These are phyloP conservation scores for Shiraia sp. DNA, from an alignment of 2,329 filamentous ascomycete genomes.

Conservation along the genomic window DNA sequence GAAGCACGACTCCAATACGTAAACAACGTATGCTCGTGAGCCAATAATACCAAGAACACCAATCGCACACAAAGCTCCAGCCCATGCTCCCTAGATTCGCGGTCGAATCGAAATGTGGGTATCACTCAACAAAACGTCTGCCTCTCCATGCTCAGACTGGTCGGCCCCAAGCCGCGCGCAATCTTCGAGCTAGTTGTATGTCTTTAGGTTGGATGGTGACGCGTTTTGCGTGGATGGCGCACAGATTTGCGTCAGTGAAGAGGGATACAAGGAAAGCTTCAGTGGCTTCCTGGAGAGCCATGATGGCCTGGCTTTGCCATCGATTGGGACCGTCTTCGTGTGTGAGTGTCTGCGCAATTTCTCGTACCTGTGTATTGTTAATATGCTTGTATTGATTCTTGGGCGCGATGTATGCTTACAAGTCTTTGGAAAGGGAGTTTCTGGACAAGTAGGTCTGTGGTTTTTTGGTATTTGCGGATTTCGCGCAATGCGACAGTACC, in stretches of 20 bases:
- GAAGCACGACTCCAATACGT: too few relatives aligned
- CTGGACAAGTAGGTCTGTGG: slow-evolving; percentile 91
- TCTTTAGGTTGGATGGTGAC: slow-evolving; percentile 98
- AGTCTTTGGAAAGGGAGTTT: slow-evolving; percentile 98
- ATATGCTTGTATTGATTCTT: slow-evolving; percentile 46
- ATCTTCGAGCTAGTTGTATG: slow-evolving; percentile 92
- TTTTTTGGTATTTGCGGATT: slow-evolving; percentile 98
- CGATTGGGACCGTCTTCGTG: slow-evolving; percentile 65
- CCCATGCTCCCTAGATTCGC: neutral
- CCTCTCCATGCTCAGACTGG: slow-evolving; percentile 23
- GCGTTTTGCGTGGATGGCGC: slow-evolving; percentile 98
- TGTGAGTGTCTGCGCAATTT: slow-evolving; percentile 74
- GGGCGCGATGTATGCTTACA: slow-evolving; percentile 50
- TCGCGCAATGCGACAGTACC: slow-evolving; percentile 96
- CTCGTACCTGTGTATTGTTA: slow-evolving; percentile 58
- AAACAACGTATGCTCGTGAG: too few relatives aligned
- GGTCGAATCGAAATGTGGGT: slow-evolving; percentile 12
- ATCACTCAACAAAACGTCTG: slow-evolving; percentile 4
- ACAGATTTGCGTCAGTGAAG: slow-evolving; percentile 98
- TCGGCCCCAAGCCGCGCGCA: slow-evolving; percentile 71
- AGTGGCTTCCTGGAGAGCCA: slow-evolving; percentile 95
- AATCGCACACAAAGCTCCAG: neutral
- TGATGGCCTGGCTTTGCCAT: slow-evolving; percentile 98
- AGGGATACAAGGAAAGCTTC: slow-evolving; percentile 98
- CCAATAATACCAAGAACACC: neutral